Conservation (phyloP, 2,329 filamentous ascomycete species). For the Exserohilum turcica region DNA sequence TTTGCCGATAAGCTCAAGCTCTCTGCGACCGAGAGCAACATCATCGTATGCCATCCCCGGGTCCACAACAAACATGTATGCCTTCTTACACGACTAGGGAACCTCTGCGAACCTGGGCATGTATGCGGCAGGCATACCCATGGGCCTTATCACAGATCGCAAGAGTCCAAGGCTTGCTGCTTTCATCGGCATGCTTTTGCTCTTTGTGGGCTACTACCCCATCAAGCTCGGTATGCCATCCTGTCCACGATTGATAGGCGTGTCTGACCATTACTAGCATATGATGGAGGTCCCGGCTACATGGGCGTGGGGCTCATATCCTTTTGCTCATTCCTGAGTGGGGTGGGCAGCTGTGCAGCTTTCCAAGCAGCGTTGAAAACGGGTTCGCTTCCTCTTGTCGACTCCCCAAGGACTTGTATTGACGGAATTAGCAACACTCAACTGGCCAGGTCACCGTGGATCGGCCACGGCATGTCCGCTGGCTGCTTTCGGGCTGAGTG, state of each 20-base stretch:
- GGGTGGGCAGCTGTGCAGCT: conserved; percentile 87
- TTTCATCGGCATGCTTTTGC: conserved; percentile 71
- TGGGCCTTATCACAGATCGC: conserved; percentile 84
- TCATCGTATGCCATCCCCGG: conserved; percentile 67
- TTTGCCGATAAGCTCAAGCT: conserved; percentile 86
- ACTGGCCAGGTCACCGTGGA: conserved; percentile 88
- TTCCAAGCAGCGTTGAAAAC: conserved; percentile 87
- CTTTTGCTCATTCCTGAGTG: conserved; percentile 83
- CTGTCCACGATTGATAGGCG: neutral
- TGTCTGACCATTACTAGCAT: conserved; percentile 61
- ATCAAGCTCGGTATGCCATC: conserved; percentile 65
- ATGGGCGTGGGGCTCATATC: conserved; percentile 67
- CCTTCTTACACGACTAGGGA: conserved; percentile 48
- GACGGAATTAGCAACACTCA: conserved; percentile 69
- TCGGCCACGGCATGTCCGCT: conserved; percentile 93
- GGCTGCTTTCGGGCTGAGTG: conserved; percentile 90
- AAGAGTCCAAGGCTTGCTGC: conserved; percentile 81
- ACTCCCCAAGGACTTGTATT: neutral
- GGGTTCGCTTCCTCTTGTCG: conserved; percentile 42
- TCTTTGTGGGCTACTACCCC: conserved; percentile 83
- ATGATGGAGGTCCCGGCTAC: conserved; percentile 67
- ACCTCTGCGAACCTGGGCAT: conserved; percentile 88
- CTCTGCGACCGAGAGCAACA: conserved; percentile 88
- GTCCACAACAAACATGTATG: neutral
- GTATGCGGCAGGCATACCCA: conserved; percentile 87